A percentile compares a stretch with the other conserved stretches of the same genome.
Conservation (phyloP, 2,329 filamentous ascomycete species). For the Zasmidium angulare region DNA sequence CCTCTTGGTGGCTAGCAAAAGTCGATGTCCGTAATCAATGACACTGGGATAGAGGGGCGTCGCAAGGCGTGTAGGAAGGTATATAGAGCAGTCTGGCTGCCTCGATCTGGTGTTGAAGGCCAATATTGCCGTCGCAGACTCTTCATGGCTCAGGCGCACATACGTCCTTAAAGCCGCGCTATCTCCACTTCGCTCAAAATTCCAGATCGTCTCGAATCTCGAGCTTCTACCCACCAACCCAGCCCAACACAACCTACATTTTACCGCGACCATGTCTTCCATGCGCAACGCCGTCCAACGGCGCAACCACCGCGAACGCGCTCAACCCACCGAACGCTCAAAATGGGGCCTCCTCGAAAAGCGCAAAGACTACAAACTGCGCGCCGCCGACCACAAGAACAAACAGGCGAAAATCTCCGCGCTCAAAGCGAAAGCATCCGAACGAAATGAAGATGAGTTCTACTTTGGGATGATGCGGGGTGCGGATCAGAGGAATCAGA, state of each 20-base stretch:
- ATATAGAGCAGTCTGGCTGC: neutral
- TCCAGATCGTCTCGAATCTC: slow-evolving; percentile 6
- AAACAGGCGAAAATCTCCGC: slow-evolving; percentile 62
- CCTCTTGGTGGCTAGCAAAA: neutral
- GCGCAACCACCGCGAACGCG: slow-evolving; percentile 85
- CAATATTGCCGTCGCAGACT: neutral
- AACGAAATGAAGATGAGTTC: slow-evolving; percentile 67
- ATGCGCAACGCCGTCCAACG: slow-evolving; percentile 67
- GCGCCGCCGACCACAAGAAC: slow-evolving; percentile 62
- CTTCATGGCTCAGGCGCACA: neutral
- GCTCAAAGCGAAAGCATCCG: slow-evolving; percentile 59
- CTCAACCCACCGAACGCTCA: slow-evolving; percentile 77
- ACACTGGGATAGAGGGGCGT: neutral
- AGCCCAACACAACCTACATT: neutral
- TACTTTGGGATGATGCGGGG: slow-evolving; percentile 64
- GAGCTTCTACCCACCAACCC: neutral
- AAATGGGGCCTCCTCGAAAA: slow-evolving; percentile 94
- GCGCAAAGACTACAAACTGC: slow-evolving; percentile 76
- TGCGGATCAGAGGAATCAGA: slow-evolving; percentile 45
- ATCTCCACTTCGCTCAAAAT: neutral
- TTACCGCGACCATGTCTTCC: slow-evolving; percentile 50
- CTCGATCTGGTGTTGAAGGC: neutral
- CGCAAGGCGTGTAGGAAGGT: neutral
- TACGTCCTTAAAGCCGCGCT: neutral
- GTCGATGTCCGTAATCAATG: neutral